A percentile compares a stretch with the other conserved stretches of the same genome.
These are phyloP conservation scores for Elaeis oleifera DNA, from an alignment of 202 grass and related monocot genomes.

Conservation along the genomic window DNA sequence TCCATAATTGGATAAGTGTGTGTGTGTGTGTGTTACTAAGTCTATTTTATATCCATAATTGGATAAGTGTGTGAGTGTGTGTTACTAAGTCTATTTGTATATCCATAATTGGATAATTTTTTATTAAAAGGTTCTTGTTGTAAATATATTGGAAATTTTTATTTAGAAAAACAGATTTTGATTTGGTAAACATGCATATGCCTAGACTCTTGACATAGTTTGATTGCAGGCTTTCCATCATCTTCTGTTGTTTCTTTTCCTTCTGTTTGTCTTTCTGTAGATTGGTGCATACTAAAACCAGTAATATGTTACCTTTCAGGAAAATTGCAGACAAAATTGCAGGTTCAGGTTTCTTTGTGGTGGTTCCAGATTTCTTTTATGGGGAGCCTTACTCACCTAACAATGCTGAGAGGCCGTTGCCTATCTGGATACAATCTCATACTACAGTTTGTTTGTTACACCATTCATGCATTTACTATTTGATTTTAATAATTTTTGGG, in stretches of 20 bases:
- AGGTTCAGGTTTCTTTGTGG: conserved; percentile 52
- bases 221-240: background rate
- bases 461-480: no score
- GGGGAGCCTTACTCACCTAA: conserved; percentile 50
- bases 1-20: no score
- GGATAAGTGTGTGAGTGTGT: no score
- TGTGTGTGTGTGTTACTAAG: no score
- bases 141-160: no score
- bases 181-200: no score
- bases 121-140: no score
- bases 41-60: no score
- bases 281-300: background rate
- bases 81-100: no score
- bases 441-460: conserved; percentile 29
- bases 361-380: conserved; percentile 75
- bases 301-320: conserved; percentile 36
- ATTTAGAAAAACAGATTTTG: no score
- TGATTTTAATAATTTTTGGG: no score
- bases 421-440: conserved; percentile 60
- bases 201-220: background rate
- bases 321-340: conserved; percentile 73
- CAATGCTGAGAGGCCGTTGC: conserved; percentile 40
- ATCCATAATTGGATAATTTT: no score
- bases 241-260: background rate
- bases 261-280: background rate